Evolutionary conservation across 2,329 filamentous ascomycete genomes (phyloP).

Genomic region (Aspergillus niger): DNA sequence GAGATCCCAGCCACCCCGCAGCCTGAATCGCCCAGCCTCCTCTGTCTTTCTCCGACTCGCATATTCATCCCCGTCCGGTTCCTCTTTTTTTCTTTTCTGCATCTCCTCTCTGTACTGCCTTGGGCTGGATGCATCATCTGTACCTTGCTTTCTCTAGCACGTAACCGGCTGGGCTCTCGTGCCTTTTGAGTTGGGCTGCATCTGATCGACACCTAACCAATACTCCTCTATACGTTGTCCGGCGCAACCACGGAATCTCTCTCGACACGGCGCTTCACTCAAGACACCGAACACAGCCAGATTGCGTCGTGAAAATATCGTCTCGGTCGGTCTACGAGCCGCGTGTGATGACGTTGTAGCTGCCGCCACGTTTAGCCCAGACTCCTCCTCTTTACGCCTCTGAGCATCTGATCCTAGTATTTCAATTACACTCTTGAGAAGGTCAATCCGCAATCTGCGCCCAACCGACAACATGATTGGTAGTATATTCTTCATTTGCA

Average conservation of each 20-base stretch:
- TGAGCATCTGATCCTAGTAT: neutral
- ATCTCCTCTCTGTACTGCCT: neutral
- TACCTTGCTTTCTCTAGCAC: constrained; percentile 5
- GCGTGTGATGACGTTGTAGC: constrained; percentile 7
- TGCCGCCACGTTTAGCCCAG: neutral
- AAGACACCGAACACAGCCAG: neutral
- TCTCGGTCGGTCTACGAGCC: neutral
- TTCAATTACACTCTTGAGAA: neutral
- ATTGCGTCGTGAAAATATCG: neutral
- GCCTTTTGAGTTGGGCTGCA: constrained; percentile 16
- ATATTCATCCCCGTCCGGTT: constrained; percentile 7
- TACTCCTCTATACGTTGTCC: constrained; percentile 5
- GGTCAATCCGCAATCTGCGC: constrained; percentile 1
- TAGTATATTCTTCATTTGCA: constrained; percentile 63
- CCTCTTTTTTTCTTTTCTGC: constrained; percentile 3
- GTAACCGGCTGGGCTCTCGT: constrained; percentile 16
- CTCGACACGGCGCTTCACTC: neutral
- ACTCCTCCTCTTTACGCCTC: neutral
- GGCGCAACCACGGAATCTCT: constrained; percentile 2
- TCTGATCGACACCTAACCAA: constrained; percentile 14
- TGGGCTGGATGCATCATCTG: constrained; percentile 8
- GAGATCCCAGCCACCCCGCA: constrained; percentile 35
- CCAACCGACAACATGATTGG: constrained; percentile 47
- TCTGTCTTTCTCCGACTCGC: constrained; percentile 17
- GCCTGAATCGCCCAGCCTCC: constrained; percentile 38